Percentiles rank a stretch among this genome's conserved stretches.
Evolutionary conservation across 2,329 filamentous ascomycete genomes (phyloP).

Genomic region (Stylonectria norvegica): DNA sequence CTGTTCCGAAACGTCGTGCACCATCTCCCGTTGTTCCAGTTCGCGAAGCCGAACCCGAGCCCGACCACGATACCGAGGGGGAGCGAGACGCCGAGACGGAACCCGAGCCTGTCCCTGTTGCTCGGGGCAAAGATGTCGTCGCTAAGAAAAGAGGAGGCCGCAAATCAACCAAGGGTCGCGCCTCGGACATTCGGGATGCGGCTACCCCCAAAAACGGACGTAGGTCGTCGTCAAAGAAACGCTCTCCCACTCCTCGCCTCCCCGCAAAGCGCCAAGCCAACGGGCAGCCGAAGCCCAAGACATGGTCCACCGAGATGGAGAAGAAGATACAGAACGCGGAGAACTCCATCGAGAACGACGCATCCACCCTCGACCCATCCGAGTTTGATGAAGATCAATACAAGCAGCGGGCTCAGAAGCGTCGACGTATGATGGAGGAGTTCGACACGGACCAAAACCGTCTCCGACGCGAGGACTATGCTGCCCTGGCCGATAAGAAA

Average conservation of each 20-base stretch:
- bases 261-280: conserved; percentile 59
- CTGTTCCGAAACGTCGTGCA: conserved; percentile 52
- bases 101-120: conserved; percentile 28
- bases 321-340: conserved; percentile 39
- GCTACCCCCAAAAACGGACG: conserved; percentile 48
- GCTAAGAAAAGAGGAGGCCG: conserved; percentile 32
- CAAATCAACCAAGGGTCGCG: conserved; percentile 46
- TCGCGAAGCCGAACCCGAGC: conserved; percentile 18
- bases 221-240: conserved; percentile 50
- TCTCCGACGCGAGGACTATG: conserved; percentile 58
- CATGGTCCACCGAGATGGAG: conserved; percentile 52
- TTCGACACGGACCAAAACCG: conserved; percentile 63
- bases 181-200: conserved; percentile 49
- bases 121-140: conserved; percentile 23
- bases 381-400: conserved; percentile 47
- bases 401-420: conserved; percentile 60
- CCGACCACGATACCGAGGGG: conserved; percentile 17
- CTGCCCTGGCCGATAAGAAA: conserved; percentile 54
- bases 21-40: conserved; percentile 40
- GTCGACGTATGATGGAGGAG: conserved; percentile 62
- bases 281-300: conserved; percentile 62
- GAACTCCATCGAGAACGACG: conserved; percentile 46
- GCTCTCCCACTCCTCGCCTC: conserved; percentile 46
- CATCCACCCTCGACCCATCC: conserved; percentile 39
- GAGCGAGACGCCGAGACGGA: conserved; percentile 14